Conservation (phyloP, 495 filamentous ascomycete genomes). For the Lasiosphaeris hirsuta region DNA sequence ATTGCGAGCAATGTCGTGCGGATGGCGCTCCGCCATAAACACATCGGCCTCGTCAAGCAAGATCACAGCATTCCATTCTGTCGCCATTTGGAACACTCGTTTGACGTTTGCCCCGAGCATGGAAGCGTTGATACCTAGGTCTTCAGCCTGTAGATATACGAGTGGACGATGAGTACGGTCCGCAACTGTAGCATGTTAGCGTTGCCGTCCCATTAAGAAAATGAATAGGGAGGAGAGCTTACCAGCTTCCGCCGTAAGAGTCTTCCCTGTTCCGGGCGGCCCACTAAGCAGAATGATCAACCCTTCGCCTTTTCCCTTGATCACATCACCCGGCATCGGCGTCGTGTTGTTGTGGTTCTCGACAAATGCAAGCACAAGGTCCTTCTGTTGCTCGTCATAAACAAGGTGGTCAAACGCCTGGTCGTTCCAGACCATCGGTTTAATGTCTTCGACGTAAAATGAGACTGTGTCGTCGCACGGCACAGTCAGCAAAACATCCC, state of each 20-base stretch:
- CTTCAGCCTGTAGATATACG: conserved; percentile 46
- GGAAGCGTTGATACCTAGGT: conserved; percentile 44
- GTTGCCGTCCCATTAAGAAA: not conserved
- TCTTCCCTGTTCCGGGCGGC: conserved; percentile 53
- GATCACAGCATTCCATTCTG: conserved; percentile 45
- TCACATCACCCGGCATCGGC: not conserved
- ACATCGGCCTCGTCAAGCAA: conserved; percentile 58
- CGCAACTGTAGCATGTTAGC: conserved; percentile 29
- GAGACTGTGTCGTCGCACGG: conserved; percentile 3
- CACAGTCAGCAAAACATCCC: not conserved
- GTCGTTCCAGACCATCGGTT: conserved; percentile 28
- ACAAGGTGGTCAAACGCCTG: conserved; percentile 27
- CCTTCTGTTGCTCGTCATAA: conserved; percentile 27
- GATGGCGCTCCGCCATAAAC: conserved; percentile 38
- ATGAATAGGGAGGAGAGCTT: not conserved
- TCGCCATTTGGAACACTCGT: conserved; percentile 44
- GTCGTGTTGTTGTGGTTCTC: conserved; percentile 17
- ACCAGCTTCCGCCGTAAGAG: conserved; percentile 44
- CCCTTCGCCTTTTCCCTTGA: conserved; percentile 11
- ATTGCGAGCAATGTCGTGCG: conserved; percentile 2
- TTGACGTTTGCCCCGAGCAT: conserved; percentile 42
- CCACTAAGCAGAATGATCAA: conserved; percentile 33
- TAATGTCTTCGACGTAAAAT: conserved; percentile 26
- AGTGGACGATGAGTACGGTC: conserved; percentile 44
- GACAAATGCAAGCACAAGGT: conserved; percentile 29